A percentile compares a stretch with the other conserved stretches of the same genome.
phyloP scores from a whole-genome alignment of 441 rosid species.

The Rhodomyrtus psidioides region DNA sequence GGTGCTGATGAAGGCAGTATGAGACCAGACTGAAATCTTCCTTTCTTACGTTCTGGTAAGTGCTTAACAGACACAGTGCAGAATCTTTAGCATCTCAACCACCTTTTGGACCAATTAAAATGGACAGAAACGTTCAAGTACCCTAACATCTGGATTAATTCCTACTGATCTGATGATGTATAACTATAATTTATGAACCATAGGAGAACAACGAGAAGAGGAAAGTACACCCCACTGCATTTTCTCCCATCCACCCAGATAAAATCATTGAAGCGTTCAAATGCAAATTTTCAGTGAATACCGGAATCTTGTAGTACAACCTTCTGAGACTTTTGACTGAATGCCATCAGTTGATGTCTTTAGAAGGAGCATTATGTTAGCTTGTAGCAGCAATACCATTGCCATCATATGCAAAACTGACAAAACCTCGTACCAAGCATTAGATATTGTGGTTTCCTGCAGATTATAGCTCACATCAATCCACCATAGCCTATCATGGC shows the following conservation, averaged over 20 bases:
- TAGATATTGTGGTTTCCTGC: constrained; percentile 87
- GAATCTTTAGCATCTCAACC: not conserved
- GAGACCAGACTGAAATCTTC: not conserved
- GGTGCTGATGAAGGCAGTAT: not conserved
- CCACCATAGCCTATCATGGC: not conserved
- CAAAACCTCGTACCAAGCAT: constrained; percentile 90
- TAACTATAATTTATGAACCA: not conserved
- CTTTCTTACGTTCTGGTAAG: not conserved
- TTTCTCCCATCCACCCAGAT: not conserved
- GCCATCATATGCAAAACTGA: constrained; percentile 99
- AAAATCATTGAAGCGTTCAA: not conserved
- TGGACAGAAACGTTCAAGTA: not conserved
- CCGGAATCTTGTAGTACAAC: constrained; percentile 23
- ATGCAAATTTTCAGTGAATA: not conserved
- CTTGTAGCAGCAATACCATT: constrained; percentile 72
- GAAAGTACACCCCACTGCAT: not conserved
- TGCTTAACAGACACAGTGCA: not conserved
- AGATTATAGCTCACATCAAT: constrained; percentile 17
- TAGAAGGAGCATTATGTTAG: constrained; percentile 89
- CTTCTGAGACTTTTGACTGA: constrained; percentile 89
- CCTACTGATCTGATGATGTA: not conserved
- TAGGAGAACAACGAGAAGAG: not conserved
- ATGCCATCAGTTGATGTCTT: constrained; percentile 69
- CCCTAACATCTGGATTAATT: not conserved
- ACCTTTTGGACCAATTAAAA: not conserved